Evolutionary conservation across 192 early-diverging fungal species (phyloP).

Genomic region (Gonapodya prolifera): DNA sequence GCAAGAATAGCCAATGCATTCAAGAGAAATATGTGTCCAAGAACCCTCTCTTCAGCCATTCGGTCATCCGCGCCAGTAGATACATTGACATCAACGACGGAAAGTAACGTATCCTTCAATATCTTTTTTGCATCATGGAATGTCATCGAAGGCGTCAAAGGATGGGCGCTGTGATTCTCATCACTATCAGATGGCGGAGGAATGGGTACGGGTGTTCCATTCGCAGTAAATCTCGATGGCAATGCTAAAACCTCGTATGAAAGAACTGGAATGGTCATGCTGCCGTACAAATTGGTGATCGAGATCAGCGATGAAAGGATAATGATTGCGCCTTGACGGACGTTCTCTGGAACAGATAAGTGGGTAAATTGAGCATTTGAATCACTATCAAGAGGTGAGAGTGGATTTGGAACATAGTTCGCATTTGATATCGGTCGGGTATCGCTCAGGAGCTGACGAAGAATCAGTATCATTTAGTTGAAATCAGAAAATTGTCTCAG

Average conservation of each 20-base stretch:
- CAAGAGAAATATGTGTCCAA: not conserved
- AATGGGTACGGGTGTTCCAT: not conserved
- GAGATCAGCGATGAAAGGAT: conserved; percentile 28
- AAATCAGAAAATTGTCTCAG: no score
- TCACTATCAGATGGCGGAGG: not conserved
- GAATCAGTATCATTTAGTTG: no score
- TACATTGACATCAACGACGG: not conserved
- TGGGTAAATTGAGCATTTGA: not conserved
- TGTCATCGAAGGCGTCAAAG: not conserved
- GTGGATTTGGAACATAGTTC: not conserved
- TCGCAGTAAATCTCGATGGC: not conserved
- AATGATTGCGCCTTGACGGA: conserved; percentile 27
- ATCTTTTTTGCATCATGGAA: not conserved
- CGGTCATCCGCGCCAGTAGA: not conserved
- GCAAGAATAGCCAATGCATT: not conserved
- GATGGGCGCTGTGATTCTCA: not conserved
- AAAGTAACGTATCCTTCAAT: not conserved
- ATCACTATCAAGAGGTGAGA: conserved; percentile 1
- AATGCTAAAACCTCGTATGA: not conserved
- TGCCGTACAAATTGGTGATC: not conserved
- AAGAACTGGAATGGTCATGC: not conserved
- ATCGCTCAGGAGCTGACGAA: not conserved
- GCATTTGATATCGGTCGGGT: not conserved
- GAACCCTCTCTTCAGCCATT: not conserved
- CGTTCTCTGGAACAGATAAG: conserved; percentile 18